Conservation (phyloP, 345 rosid species). For the Pelargonium nanum region DNA sequence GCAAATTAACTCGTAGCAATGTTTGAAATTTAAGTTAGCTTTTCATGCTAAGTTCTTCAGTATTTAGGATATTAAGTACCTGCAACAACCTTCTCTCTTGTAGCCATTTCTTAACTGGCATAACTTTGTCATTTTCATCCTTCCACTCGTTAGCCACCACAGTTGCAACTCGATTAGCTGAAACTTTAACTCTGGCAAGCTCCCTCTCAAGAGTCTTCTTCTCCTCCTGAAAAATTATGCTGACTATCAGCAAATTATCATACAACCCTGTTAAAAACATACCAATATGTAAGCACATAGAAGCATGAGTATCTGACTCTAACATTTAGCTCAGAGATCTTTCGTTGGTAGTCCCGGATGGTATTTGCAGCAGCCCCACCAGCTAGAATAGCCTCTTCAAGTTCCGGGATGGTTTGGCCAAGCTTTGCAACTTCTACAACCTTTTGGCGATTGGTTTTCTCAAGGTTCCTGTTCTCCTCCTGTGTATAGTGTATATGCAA, state of each 20-base stretch:
- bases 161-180: constrained; percentile 70
- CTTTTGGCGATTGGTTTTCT: constrained; percentile 89
- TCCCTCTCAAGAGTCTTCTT: constrained; percentile 90
- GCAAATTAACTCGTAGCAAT: too few species aligned
- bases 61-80: constrained; percentile 45
- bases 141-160: constrained; percentile 95
- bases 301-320: too few species aligned
- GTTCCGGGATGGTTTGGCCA: constrained; percentile 62
- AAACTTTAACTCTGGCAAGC: constrained; percentile 74
- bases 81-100: constrained; percentile 80
- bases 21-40: too few species aligned
- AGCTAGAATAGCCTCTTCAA: constrained; percentile 77
- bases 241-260: too few species aligned
- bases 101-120: constrained; percentile 84
- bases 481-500: constrained; percentile 15
- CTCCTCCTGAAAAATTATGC: constrained; percentile 48
- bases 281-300: too few species aligned
- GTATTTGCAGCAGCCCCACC: constrained; percentile 83
- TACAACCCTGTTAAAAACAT: too few species aligned
- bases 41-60: too few species aligned
- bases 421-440: constrained; percentile 82
- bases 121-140: constrained; percentile 81
- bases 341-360: constrained; percentile 58
- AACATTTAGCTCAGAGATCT: constrained; percentile 67
- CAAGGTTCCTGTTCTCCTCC: constrained; percentile 87